A percentile compares a stretch with the other conserved stretches of the same genome.
Conservation (phyloP, 306 rosid genomes). For the Ochetophila trinervis region DNA sequence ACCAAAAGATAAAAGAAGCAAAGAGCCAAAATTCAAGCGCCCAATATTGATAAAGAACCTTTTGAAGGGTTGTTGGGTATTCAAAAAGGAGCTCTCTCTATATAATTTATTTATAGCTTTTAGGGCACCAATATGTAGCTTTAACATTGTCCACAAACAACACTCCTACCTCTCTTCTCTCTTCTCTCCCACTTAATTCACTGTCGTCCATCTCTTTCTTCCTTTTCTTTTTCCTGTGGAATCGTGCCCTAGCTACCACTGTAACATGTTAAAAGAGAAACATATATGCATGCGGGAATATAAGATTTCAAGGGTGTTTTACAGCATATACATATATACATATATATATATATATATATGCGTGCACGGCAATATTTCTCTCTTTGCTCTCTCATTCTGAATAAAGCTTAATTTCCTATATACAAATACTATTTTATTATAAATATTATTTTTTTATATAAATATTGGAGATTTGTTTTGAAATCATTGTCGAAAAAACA, state of each 20-base stretch:
- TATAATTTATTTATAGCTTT: neutral
- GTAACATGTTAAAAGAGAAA: slow-evolving; percentile 47
- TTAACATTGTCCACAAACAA: neutral
- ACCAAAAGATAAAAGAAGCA: slow-evolving; percentile 48
- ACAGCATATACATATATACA: no score
- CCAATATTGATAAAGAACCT: slow-evolving; percentile 29
- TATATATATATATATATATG: no score
- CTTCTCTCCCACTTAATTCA: slow-evolving; percentile 13
- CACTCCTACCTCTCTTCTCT: neutral
- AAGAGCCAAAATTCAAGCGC: slow-evolving; percentile 37
- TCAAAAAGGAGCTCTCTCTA: slow-evolving; percentile 10
- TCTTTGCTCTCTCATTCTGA: slow-evolving; percentile 3
- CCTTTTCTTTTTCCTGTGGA: slow-evolving; percentile 39
- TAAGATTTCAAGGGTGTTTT: slow-evolving; percentile 26
- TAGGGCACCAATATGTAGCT: slow-evolving; percentile 20
- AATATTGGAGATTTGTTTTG: no score
- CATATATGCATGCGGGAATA: slow-evolving; percentile 84
- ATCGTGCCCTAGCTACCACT: slow-evolving; percentile 55
- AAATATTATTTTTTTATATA: neutral
- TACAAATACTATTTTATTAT: neutral
- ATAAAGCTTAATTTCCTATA: slow-evolving; percentile 18
- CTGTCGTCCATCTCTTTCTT: slow-evolving; percentile 20
- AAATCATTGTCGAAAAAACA: no score
- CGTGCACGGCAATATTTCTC: slow-evolving; percentile 47
- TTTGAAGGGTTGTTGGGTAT: slow-evolving; percentile 18